Percentiles rank a stretch among this genome's conserved stretches.
These are phyloP conservation scores for Persicaria maculosa DNA, from an alignment of 148 eudicot genomes.

Conservation along the genomic window DNA sequence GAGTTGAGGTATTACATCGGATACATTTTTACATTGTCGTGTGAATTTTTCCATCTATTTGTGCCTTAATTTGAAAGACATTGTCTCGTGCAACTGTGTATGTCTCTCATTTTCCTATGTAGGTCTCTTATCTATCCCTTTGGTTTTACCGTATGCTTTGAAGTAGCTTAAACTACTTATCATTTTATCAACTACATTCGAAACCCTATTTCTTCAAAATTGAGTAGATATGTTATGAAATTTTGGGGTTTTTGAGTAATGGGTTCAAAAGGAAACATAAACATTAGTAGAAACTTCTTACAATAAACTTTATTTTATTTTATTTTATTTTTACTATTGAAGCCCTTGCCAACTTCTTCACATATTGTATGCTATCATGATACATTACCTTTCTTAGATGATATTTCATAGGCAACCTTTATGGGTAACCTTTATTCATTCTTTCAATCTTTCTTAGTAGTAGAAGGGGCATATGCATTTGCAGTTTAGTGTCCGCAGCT, in stretches of 20 bases:
- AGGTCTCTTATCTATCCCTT: too few species aligned
- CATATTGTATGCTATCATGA: neutral
- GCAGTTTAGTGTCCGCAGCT: neutral
- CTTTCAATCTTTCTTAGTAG: neutral
- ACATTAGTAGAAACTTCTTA: too few species aligned
- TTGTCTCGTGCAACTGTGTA: neutral
- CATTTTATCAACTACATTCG: too few species aligned
- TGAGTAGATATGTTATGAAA: too few species aligned
- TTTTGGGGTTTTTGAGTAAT: too few species aligned
- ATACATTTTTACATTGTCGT: neutral
- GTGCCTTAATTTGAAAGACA: neutral
- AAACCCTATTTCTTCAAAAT: too few species aligned
- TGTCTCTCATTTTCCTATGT: too few species aligned
- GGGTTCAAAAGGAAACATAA: too few species aligned
- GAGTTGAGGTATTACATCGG: neutral
- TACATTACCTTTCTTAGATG: neutral
- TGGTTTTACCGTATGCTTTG: too few species aligned
- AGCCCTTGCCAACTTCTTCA: neutral
- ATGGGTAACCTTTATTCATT: neutral
- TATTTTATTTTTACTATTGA: neutral
- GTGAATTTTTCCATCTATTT: neutral
- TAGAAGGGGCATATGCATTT: neutral
- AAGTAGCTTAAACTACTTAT: too few species aligned
- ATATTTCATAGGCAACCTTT: neutral
- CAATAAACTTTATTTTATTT: neutral